Conservation (phyloP, 345 rosid genomes). For the Lagerstroemia speciosa region DNA sequence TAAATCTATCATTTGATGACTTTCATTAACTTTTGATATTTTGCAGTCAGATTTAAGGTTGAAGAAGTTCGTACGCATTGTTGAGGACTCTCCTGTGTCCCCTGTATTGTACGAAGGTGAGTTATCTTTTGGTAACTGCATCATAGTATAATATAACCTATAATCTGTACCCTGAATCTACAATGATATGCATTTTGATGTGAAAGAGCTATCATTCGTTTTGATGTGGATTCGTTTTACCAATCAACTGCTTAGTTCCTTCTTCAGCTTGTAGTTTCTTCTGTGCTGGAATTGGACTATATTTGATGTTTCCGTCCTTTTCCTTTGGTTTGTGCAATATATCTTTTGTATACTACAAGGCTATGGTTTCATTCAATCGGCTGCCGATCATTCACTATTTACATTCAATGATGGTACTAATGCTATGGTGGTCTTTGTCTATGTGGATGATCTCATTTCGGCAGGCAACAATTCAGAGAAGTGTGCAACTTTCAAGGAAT, state of each 20-base stretch:
- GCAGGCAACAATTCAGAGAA: too few relatives aligned
- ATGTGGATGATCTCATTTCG: too few relatives aligned
- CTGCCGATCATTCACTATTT: too few relatives aligned
- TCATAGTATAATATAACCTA: not conserved
- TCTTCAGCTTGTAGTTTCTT: too few relatives aligned
- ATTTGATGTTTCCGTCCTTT: not conserved
- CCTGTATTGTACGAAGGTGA: constrained; percentile 85
- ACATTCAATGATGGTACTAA: too few relatives aligned
- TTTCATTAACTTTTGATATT: constrained; percentile 9
- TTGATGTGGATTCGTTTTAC: too few relatives aligned
- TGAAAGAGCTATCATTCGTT: not conserved
- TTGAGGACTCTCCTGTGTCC: constrained; percentile 75
- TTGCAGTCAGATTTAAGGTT: constrained; percentile 81
- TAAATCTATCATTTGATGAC: not conserved
- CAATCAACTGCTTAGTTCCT: not conserved
- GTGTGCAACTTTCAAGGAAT: too few relatives aligned
- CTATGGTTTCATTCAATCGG: too few relatives aligned
- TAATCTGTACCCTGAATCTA: not conserved
- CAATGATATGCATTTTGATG: not conserved
- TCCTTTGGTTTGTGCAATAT: not conserved
- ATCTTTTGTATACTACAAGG: not conserved
- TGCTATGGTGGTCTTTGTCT: too few relatives aligned
- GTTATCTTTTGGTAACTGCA: not conserved
- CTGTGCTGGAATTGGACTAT: too few relatives aligned
- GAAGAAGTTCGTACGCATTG: constrained; percentile 83